A percentile compares a stretch with the other conserved stretches of the same genome.
Evolutionary conservation across 1,139 yeast species (phyloP).

Genomic region (Magnusiomyces magnusii): DNA sequence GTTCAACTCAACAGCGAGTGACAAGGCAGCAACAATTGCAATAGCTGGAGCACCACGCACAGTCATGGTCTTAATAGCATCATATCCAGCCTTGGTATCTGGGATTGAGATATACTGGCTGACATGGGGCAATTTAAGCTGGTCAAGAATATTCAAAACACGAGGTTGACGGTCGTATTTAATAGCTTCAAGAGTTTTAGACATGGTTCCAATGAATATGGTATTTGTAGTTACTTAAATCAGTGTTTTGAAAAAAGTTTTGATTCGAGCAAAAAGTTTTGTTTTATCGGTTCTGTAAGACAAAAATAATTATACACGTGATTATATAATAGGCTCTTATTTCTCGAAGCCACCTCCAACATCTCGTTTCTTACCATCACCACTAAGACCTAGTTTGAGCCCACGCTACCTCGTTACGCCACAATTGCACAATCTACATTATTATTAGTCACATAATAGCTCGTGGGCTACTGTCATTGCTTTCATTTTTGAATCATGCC

Average conservation of each 20-base stretch:
- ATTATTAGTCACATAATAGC: not conserved
- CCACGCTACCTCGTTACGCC: not conserved
- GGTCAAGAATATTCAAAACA: constrained; percentile 64
- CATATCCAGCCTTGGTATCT: constrained; percentile 63
- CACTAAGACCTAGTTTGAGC: not conserved
- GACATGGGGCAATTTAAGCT: constrained; percentile 71
- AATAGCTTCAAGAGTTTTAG: constrained; percentile 47
- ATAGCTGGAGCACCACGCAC: constrained; percentile 99
- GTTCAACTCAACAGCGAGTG: constrained; percentile 64
- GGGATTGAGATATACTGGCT: constrained; percentile 57
- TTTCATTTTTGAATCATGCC: not conserved
- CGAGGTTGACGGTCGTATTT: constrained; percentile 46
- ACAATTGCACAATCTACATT: not conserved
- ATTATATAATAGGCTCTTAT: not conserved
- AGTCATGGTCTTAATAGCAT: constrained; percentile 81
- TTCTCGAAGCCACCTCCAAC: constrained; percentile 8
- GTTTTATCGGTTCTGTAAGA: not conserved
- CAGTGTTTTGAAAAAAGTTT: not conserved
- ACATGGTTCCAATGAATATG: constrained; percentile 6
- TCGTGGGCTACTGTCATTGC: constrained; percentile 8
- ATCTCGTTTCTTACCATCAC: not conserved
- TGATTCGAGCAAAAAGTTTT: not conserved
- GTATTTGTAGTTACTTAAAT: not conserved
- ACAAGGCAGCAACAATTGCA: constrained; percentile 86
- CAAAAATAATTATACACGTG: not conserved